A percentile compares a stretch with the other conserved stretches of the same genome.
Evolutionary conservation across 1,284 basidiomycete species (phyloP).

Genomic region (Sanguinoderma infundibulare): DNA sequence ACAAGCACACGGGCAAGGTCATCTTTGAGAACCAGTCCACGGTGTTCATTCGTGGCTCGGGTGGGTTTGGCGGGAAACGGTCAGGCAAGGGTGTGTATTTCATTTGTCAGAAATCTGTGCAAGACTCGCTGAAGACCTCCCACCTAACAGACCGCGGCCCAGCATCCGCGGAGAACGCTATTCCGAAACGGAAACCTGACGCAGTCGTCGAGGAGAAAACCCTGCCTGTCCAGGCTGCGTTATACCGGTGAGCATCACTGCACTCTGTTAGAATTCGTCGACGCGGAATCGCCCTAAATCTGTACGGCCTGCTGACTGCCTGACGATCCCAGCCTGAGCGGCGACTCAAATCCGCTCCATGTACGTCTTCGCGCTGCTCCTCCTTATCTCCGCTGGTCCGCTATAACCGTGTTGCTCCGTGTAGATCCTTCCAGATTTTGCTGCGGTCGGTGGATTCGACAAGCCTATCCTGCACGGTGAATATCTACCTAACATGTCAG

Average conservation of each 20-base stretch:
- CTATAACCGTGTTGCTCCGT: conserved; percentile 3
- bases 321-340: conserved; percentile 64
- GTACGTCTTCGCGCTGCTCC: conserved; percentile 45
- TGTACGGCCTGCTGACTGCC: neutral
- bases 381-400: neutral
- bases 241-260: conserved; percentile 73
- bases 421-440: conserved; percentile 94
- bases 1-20: conserved; percentile 78
- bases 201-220: conserved; percentile 90
- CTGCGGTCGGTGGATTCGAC: conserved; percentile 93
- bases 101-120: neutral
- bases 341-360: conserved; percentile 92
- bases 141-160: conserved; percentile 79
- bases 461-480: conserved; percentile 83
- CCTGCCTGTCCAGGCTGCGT: conserved; percentile 77
- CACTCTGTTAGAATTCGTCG: neutral
- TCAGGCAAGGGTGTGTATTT: conserved; percentile 67
- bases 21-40: conserved; percentile 96
- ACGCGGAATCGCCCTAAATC: neutral
- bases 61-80: conserved; percentile 95
- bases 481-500: neutral
- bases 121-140: neutral
- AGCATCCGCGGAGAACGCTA: conserved; percentile 84
- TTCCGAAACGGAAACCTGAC: conserved; percentile 86
- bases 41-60: conserved; percentile 91